phyloP scores from a whole-genome alignment of 2,329 filamentous ascomycete genomes.

The Colletotrichum horii region DNA sequence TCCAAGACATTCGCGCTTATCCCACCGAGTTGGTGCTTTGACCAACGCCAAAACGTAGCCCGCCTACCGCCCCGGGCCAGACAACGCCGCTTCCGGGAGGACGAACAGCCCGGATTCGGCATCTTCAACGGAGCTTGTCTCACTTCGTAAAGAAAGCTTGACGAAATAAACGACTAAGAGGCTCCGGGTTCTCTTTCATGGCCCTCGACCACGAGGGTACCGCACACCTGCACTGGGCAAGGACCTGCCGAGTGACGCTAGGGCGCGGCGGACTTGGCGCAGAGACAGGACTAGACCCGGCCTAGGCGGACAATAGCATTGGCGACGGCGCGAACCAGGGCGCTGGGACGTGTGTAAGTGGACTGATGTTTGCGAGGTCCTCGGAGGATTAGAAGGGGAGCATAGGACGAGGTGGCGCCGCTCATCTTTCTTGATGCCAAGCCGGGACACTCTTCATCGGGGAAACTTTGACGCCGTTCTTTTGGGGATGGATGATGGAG shows the following conservation, averaged over 20 bases:
- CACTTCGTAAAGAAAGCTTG: background rate
- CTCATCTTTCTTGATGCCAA: background rate
- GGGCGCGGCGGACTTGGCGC: background rate
- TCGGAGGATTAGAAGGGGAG: background rate
- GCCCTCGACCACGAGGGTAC: background rate
- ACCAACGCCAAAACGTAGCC: background rate
- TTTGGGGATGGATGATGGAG: background rate
- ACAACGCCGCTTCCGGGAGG: background rate
- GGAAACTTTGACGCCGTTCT: background rate
- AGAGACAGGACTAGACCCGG: background rate
- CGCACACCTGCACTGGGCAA: background rate
- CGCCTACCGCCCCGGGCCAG: background rate
- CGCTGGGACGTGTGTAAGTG: background rate
- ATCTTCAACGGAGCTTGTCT: background rate
- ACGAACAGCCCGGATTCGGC: background rate
- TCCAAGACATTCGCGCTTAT: background rate
- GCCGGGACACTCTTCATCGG: background rate
- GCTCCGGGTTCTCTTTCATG: background rate
- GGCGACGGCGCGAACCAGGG: background rate
- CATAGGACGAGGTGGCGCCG: background rate
- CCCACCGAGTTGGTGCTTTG: background rate
- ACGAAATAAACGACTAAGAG: background rate
- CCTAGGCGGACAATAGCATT: background rate
- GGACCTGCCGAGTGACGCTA: background rate
- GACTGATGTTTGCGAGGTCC: background rate